Evolutionary conservation across 2,329 filamentous ascomycete species (phyloP).

Genomic region (Trichoderma koningiopsis): DNA sequence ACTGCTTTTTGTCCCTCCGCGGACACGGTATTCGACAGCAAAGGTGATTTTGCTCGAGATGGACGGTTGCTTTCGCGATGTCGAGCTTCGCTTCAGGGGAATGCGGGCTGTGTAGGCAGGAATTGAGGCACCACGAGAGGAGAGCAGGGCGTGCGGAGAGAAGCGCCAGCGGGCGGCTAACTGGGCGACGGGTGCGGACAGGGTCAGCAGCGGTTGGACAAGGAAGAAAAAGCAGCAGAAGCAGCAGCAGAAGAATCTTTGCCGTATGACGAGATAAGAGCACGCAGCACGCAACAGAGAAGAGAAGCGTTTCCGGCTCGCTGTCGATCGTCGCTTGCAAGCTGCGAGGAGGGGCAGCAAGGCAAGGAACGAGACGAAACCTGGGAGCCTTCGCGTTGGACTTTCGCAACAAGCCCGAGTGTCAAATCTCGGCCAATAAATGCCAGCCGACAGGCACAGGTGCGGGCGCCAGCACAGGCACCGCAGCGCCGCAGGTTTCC

Average conservation of each 20-base stretch:
- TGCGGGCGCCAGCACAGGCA: conserved; percentile 1
- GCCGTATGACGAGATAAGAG: neutral
- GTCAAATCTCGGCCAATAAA: conserved; percentile 25
- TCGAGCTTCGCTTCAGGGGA: conserved; percentile 6
- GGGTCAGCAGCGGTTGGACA: conserved; percentile 2
- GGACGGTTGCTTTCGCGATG: neutral
- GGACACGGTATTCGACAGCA: neutral
- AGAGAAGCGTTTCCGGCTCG: neutral
- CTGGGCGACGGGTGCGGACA: conserved; percentile 7
- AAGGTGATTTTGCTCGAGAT: neutral
- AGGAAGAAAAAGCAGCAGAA: neutral
- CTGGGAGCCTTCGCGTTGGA: conserved; percentile 9
- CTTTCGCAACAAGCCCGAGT: conserved; percentile 18
- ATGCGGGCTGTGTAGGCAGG: conserved; percentile 10
- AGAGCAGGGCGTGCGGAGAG: conserved; percentile 19
- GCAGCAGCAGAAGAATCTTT: too few relatives aligned
- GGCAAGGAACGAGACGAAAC: conserved; percentile 16
- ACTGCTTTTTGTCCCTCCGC: neutral
- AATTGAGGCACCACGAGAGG: neutral
- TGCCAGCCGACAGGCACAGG: conserved; percentile 7
- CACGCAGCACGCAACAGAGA: neutral
- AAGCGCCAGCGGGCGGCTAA: conserved; percentile 19
- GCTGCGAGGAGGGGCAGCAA: conserved; percentile 21
- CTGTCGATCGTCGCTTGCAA: conserved; percentile 1
- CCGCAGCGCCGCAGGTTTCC: neutral